Conservation (phyloP, 805 yeast genomes). For the Helenozyma rhizophorensis region DNA sequence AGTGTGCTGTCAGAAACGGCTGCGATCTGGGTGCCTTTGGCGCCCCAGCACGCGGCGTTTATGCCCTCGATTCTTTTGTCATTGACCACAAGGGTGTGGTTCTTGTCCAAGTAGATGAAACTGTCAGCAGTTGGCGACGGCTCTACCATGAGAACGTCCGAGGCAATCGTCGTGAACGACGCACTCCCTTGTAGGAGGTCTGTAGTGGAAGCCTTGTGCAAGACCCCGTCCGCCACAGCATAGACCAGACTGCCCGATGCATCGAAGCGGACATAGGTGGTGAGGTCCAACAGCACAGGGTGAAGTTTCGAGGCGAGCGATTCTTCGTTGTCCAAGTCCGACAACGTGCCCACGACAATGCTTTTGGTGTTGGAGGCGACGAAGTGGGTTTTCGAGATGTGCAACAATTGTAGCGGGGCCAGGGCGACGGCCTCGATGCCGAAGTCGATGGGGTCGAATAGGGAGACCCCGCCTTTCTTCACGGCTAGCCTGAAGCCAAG, state of each 20-base stretch:
- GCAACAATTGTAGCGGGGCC: constrained; percentile 27
- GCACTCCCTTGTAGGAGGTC: constrained; percentile 3
- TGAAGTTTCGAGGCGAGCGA: constrained; percentile 4
- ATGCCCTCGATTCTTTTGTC: constrained; percentile 5
- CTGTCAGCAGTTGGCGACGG: constrained; percentile 17
- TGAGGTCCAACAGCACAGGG: constrained; percentile 9
- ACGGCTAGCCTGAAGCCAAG: constrained; percentile 44
- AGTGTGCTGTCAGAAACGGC: constrained; percentile 2
- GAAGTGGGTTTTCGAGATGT: constrained; percentile 20
- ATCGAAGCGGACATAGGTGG: constrained; percentile 15
- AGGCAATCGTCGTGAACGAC: not conserved
- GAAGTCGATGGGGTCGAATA: constrained; percentile 27
- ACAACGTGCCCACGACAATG: constrained; percentile 32
- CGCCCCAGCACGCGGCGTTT: constrained; percentile 8
- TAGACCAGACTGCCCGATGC: constrained; percentile 20
- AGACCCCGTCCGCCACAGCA: constrained; percentile 17
- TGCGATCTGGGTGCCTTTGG: constrained; percentile 4
- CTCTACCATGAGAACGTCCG: constrained; percentile 13
- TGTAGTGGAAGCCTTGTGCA: constrained; percentile 16
- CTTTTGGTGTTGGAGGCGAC: constrained; percentile 36
- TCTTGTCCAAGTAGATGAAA: constrained; percentile 13
- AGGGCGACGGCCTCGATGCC: constrained; percentile 6
- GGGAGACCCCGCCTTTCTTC: constrained; percentile 24
- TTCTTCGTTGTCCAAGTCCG: constrained; percentile 23
- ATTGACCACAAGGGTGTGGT: constrained; percentile 11